These are phyloP conservation scores for Gynostemma pentaphyllum DNA, from an alignment of 306 rosid species.

Conservation along the genomic window DNA sequence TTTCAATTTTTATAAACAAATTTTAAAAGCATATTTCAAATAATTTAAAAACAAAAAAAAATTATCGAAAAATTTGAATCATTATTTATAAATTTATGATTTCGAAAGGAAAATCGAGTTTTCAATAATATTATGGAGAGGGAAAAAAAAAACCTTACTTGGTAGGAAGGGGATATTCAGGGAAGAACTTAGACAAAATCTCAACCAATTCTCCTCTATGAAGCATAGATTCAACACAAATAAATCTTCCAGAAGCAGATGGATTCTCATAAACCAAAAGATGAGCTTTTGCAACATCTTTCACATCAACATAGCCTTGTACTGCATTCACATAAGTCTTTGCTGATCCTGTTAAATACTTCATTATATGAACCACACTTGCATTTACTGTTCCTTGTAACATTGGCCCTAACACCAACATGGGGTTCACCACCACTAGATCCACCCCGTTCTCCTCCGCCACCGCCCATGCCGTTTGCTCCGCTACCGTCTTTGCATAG, in stretches of 20 bases:
- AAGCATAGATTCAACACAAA: constrained; percentile 55
- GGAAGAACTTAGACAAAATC: constrained; percentile 62
- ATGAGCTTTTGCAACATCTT: constrained; percentile 75
- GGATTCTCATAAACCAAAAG: constrained; percentile 52
- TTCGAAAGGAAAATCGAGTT: no score
- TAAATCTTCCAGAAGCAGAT: constrained; percentile 60
- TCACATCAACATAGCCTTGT: constrained; percentile 61
- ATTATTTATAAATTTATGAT: no score
- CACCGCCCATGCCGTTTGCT: constrained; percentile 59
- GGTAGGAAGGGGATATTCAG: constrained; percentile 69
- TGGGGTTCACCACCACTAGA: constrained; percentile 70
- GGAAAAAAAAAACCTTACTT: constrained; percentile 30
- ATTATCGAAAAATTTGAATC: no score
- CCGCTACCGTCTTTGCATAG: constrained; percentile 81
- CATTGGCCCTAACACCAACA: constrained; percentile 68
- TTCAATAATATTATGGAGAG: no score
- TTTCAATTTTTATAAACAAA: no score
- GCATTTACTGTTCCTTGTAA: constrained; percentile 65
- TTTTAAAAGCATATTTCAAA: no score
- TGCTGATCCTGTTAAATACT: constrained; percentile 65
- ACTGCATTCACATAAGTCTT: constrained; percentile 72
- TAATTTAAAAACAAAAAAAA: no score
- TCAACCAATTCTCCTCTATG: constrained; percentile 78
- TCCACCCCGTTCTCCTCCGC: constrained; percentile 63
- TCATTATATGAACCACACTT: constrained; percentile 59